Conservation (phyloP, 2,329 filamentous ascomycete genomes). For the Oidium heveae region DNA sequence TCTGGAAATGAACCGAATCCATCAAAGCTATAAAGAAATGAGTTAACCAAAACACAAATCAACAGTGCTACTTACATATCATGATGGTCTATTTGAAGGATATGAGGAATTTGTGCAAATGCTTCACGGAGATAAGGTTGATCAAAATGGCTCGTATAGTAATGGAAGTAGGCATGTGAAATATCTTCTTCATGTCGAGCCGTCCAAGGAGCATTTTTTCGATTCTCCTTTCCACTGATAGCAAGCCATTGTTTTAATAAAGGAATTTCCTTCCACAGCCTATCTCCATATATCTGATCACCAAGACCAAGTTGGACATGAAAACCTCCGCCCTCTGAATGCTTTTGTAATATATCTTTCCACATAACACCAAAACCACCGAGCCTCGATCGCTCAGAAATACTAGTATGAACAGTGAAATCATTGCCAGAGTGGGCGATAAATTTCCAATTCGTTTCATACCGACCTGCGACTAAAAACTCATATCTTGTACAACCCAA, state of each 20-base stretch:
- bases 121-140: conserved; percentile 85
- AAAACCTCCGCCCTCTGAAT: conserved; percentile 86
- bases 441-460: conserved; percentile 86
- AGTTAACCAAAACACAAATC: neutral
- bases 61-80: conserved; percentile 52
- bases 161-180: conserved; percentile 91
- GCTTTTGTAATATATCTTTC: conserved; percentile 96
- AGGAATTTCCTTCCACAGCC: conserved; percentile 89
- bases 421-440: conserved; percentile 92
- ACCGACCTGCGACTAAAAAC: conserved; percentile 73
- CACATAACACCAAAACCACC: conserved; percentile 91
- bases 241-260: conserved; percentile 85
- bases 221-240: conserved; percentile 76
- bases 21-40: conserved; percentile 44
- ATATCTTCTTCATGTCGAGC: conserved; percentile 90
- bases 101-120: conserved; percentile 88
- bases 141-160: conserved; percentile 95
- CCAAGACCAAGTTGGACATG: conserved; percentile 81
- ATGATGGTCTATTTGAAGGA: conserved; percentile 84
- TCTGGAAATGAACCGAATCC: conserved; percentile 93
- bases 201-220: conserved; percentile 78
- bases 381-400: conserved; percentile 61
- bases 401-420: conserved; percentile 67
- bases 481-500: conserved; percentile 95
- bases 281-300: conserved; percentile 85